These are phyloP conservation scores for Orychophragmus violaceus DNA, from an alignment of 345 rosid species.

Conservation along the genomic window DNA sequence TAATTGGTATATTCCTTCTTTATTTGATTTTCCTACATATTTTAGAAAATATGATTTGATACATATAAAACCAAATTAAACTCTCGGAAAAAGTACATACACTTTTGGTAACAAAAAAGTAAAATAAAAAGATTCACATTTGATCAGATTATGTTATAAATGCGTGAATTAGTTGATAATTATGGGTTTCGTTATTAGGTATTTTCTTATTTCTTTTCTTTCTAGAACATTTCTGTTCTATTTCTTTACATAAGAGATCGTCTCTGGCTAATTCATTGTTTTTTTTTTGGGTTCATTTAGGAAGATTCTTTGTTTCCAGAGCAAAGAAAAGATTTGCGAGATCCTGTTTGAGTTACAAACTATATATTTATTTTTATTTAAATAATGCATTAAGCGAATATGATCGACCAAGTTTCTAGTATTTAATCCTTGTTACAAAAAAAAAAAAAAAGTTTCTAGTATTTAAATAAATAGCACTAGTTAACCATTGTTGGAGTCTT, in stretches of 20 bases:
- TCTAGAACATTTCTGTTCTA: background rate
- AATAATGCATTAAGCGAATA: background rate
- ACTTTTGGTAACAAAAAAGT: background rate
- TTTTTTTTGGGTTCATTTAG: background rate
- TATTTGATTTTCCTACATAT: background rate
- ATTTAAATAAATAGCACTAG: background rate
- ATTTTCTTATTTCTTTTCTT: no score
- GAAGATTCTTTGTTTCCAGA: slow-evolving; percentile 13
- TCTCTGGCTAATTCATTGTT: background rate
- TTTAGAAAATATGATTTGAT: background rate
- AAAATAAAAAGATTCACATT: background rate
- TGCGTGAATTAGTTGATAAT: background rate
- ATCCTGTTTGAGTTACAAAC: slow-evolving; percentile 2
- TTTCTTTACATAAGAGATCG: background rate
- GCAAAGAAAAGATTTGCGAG: slow-evolving; percentile 13
- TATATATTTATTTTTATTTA: background rate
- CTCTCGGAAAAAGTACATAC: background rate
- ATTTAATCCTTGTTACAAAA: no score
- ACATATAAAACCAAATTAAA: background rate
- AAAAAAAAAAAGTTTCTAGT: no score
- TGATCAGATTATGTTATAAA: background rate
- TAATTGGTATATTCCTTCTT: background rate
- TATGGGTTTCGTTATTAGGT: background rate
- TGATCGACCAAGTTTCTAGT: background rate
- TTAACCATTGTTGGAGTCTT: slow-evolving; percentile 2